Conservation (phyloP, 768 basidiomycete species). For the Leccinum truebloodii region DNA sequence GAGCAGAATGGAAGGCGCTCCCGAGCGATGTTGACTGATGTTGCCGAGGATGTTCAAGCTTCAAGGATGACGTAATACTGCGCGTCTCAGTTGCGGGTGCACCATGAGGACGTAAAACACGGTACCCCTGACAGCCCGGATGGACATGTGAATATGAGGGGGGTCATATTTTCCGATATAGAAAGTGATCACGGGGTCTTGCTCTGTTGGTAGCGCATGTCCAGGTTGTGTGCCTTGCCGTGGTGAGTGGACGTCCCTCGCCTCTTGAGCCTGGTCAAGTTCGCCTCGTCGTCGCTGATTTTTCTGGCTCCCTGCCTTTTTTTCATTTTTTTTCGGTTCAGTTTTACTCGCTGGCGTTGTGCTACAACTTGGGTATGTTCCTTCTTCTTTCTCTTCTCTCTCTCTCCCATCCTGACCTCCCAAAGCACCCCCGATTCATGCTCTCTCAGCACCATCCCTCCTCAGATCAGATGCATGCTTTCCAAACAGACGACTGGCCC, state of each 20-base stretch:
- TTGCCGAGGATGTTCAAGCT: constrained; percentile 17
- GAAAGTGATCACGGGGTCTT: constrained; percentile 15
- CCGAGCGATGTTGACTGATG: constrained; percentile 11
- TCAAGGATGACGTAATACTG: constrained; percentile 9
- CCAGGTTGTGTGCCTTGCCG: constrained; percentile 16
- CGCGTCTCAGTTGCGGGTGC: constrained; percentile 10
- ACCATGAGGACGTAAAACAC: constrained; percentile 23
- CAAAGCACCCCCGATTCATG: constrained; percentile 12
- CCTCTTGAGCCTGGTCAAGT: constrained; percentile 19
- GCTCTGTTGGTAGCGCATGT: constrained; percentile 10
- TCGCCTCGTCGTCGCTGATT: constrained; percentile 3
- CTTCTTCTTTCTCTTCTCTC: neutral
- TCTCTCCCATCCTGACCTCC: neutral
- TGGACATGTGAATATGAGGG: constrained; percentile 32
- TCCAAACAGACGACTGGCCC: constrained; percentile 48
- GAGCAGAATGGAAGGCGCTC: constrained; percentile 16
- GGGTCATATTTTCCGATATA: constrained; percentile 16
- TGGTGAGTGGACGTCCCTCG: constrained; percentile 9
- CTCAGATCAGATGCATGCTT: constrained; percentile 28
- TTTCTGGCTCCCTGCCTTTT: neutral
- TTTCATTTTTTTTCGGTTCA: neutral
- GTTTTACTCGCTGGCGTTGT: neutral
- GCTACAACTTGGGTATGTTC: neutral
- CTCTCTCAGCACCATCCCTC: constrained; percentile 13
- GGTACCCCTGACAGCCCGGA: constrained; percentile 15